Conservation (phyloP, 2,329 filamentous ascomycete species). For the Penicillium sp. region DNA sequence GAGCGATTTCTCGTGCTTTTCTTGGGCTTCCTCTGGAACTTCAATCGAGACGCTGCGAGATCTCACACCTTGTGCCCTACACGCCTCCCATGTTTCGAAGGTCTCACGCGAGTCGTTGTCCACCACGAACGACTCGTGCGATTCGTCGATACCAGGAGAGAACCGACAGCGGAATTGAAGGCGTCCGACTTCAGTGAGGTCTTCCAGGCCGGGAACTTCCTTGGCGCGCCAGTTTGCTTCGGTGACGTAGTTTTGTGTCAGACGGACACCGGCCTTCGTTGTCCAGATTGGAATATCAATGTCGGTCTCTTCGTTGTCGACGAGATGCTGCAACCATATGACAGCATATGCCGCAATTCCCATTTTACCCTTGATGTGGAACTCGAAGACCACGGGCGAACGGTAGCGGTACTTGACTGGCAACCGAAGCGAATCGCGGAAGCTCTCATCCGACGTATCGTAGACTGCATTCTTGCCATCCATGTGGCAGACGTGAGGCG, state of each 20-base stretch:
- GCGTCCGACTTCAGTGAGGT: slow-evolving; percentile 74
- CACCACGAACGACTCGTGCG: slow-evolving; percentile 75
- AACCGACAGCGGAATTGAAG: slow-evolving; percentile 76
- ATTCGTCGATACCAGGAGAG: slow-evolving; percentile 83
- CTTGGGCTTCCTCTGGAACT: slow-evolving; percentile 65
- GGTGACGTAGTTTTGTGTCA: slow-evolving; percentile 91
- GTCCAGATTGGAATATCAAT: slow-evolving; percentile 90
- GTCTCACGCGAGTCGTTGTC: slow-evolving; percentile 90
- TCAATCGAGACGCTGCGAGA: slow-evolving; percentile 65
- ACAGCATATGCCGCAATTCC: slow-evolving; percentile 69
- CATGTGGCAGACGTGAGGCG: slow-evolving; percentile 57
- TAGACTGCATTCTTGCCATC: slow-evolving; percentile 59
- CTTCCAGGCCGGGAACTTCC: slow-evolving; percentile 64
- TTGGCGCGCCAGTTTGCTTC: slow-evolving; percentile 64
- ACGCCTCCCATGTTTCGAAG: slow-evolving; percentile 91
- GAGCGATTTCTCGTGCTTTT: slow-evolving; percentile 76
- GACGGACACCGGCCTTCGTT: slow-evolving; percentile 66
- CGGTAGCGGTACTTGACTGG: slow-evolving; percentile 89
- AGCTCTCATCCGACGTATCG: slow-evolving; percentile 51
- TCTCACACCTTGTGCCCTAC: slow-evolving; percentile 79
- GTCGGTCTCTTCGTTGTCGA: slow-evolving; percentile 70
- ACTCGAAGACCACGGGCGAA: slow-evolving; percentile 83
- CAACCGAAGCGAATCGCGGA: slow-evolving; percentile 60
- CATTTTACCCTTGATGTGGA: slow-evolving; percentile 66
- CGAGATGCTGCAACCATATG: slow-evolving; percentile 79